These are phyloP conservation scores for Colletotrichum higginsianum DNA, from an alignment of 2,329 filamentous ascomycete species.

Conservation along the genomic window DNA sequence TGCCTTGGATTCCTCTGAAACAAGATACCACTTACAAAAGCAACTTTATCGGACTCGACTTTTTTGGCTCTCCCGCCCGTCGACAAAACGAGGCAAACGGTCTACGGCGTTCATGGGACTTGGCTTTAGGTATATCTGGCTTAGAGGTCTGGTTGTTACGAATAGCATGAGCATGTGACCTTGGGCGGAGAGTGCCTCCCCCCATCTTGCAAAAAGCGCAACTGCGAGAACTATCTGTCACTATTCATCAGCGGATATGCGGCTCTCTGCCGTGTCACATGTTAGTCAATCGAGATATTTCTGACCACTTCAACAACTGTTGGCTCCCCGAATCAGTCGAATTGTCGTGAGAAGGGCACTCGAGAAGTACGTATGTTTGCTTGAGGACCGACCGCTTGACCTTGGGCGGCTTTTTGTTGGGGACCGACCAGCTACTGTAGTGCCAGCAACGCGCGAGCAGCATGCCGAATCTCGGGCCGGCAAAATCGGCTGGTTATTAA, in stretches of 20 bases:
- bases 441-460: background rate
- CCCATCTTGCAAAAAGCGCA: slow-evolving; percentile 20
- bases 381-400: background rate
- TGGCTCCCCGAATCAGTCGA: background rate
- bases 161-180: slow-evolving; percentile 41
- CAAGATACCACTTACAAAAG: slow-evolving; percentile 43
- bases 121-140: slow-evolving; percentile 41
- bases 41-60: slow-evolving; percentile 39
- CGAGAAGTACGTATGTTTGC: background rate
- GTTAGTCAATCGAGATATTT: slow-evolving; percentile 38
- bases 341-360: background rate
- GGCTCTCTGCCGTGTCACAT: slow-evolving; percentile 20
- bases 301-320: slow-evolving; percentile 9
- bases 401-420: background rate
- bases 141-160: slow-evolving; percentile 43
- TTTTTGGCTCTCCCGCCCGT: slow-evolving; percentile 40
- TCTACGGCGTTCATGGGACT: slow-evolving; percentile 41
- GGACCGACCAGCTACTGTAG: background rate
- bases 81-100: slow-evolving; percentile 34
- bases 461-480: background rate
- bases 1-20: slow-evolving; percentile 25
- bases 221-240: slow-evolving; percentile 22
- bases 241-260: slow-evolving; percentile 13
- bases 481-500: background rate
- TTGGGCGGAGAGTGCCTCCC: slow-evolving; percentile 23